Evolutionary conservation across 345 rosid species (phyloP).

Genomic region (Adansonia digitata): DNA sequence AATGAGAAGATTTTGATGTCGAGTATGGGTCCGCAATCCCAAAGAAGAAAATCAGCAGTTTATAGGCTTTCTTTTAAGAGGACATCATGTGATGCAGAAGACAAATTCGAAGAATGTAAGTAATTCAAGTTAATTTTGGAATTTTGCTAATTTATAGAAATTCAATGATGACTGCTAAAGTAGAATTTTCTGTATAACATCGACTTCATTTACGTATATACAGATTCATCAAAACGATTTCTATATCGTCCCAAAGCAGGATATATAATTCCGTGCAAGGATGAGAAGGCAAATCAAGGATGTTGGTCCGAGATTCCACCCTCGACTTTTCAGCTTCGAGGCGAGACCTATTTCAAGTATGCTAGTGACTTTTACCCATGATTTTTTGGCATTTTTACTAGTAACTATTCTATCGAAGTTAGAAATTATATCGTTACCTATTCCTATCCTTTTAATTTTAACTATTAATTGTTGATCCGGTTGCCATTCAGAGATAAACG

Average conservation of each 20-base stretch:
- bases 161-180: neutral
- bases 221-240: conserved; percentile 58
- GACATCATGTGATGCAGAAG: conserved; percentile 55
- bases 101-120: conserved; percentile 16
- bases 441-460: neutral
- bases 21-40: conserved; percentile 18
- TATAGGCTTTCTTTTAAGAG: conserved; percentile 35
- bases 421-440: neutral
- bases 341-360: conserved; percentile 66
- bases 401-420: neutral
- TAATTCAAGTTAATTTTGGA: neutral
- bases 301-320: conserved; percentile 71
- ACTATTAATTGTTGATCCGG: neutral
- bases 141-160: neutral
- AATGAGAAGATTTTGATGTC: conserved; percentile 30
- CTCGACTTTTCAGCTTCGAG: conserved; percentile 62
- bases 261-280: conserved; percentile 37
- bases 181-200: neutral
- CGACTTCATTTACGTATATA: conserved; percentile 8
- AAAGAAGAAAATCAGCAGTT: conserved; percentile 14
- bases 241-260: conserved; percentile 64
- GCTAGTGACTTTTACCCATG: conserved; percentile 8
- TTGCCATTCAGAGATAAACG: conserved; percentile 63
- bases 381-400: neutral
- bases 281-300: conserved; percentile 47